Base-by-base conservation (phyloP, 371 early-diverging fungal genomes). In the Apophysomyces sp. region DNA sequence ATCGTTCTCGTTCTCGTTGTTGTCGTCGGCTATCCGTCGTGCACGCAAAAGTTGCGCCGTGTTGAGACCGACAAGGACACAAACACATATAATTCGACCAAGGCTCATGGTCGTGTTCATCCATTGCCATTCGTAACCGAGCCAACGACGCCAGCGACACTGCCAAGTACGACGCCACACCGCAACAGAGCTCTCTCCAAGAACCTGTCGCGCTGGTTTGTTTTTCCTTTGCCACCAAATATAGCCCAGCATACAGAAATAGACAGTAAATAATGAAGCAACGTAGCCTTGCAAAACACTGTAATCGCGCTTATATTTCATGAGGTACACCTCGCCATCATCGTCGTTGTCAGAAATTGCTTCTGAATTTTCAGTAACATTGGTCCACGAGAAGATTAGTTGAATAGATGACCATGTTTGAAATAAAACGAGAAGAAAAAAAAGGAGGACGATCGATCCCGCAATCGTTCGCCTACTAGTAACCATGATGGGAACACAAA, bases 141-240 rank as follows among this genome's bases (percentile, higher is more conserved):
- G 49, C 49, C 49, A 44, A 21, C 49, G 49, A 21, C 49, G 49
- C 49, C 49, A 44, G 49, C 49, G 21, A 21, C 11, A 21, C 49
- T 44, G 49, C 49, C 49, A 60, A 84, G 80, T 40, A 85, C 63
- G 40, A 72, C 67, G 52, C 67, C 58, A 49, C 80, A 65, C 36
- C 67, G 55, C 3, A 68, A 65, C 54, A 72, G 72, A 39, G 73
- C 70, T 51, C 68, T 58, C 0, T 78, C 64, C 7, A 84, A 65
- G 31, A 78, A 74, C 15, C 80, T 75, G 16, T 11, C 21, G 49
- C 24, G n/a, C 9, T 16, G 21, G 49, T 18, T 21, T 21, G 49
- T 6, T 16, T 44, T 44, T 44, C 21, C 49, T n/a, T 44, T 11
- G 3, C 49, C 49, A 44, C 21, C 49, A 3, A 21, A 44, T 44